Evolutionary conservation across 1,139 yeast genomes (phyloP), one percentile per base, ranked within the genome.

Genomic region (Zygosaccharomyces sapae): DNA sequence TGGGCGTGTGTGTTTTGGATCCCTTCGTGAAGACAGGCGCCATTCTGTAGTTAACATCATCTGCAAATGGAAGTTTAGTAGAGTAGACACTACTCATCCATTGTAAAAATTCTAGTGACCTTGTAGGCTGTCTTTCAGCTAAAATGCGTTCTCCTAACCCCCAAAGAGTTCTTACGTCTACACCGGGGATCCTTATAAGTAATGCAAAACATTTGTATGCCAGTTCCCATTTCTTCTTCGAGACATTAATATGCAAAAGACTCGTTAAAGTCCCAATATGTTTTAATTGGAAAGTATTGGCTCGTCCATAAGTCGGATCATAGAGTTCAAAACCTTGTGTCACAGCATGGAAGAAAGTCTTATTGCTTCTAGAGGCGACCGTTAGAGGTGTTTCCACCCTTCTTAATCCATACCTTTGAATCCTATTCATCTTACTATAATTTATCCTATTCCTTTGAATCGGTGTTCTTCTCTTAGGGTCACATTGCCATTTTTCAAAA

Each of bases 111-210:
- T 60, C 59, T n/a, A 62, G 41, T 6, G 56, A 48, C 29, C 47
- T 54, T n/a, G 40, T 19, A 9, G 45, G 42, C 20, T 54, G 49
- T 10, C 44, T 38, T n/a, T 57, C 52, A 25, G 49, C 46, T 44
- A 77, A 53, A 7, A 76, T 70, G 42, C 72, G 74, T 3, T 79
- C 65, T 0, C 85, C 87, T 1, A 80, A 41, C 0, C 83, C 77
- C 87, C 88, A 82, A 8, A 81, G 61, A 1, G 74, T 66, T 49
- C 80, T 66, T 2, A 81, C 59, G 59, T 82, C 86, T 4, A 77
- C 70, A 1, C 63, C 62, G 0, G 76, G 76, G 1, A 76, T 59
- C 45, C 83, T 61, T 1, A 80, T 62, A 31, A 83, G 55, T 2
- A 76, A 48, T 18, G 78, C 63, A 54, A 79, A 79, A n/a, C 77